A percentile compares a stretch with the other conserved stretches of the same genome.
Evolutionary conservation across 345 rosid genomes (phyloP).

Genomic region (Gossypium longicalyx): DNA sequence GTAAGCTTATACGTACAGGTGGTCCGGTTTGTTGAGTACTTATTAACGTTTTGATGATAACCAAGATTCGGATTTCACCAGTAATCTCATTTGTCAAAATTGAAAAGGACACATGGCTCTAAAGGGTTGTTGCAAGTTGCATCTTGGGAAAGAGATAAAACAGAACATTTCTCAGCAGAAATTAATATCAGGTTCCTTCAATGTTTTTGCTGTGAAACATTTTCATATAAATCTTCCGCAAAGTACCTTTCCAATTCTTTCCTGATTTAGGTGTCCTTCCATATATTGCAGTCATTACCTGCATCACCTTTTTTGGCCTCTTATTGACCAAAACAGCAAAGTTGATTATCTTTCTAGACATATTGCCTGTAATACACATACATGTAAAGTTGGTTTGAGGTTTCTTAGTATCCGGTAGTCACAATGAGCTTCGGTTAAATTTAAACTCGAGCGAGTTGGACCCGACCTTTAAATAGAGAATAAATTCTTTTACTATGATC

Average conservation of each 20-base stretch:
- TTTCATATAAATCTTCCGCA: neutral
- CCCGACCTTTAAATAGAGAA: too few species aligned
- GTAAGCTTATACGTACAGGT: neutral
- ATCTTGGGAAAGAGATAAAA: neutral
- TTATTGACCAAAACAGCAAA: neutral
- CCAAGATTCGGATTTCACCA: too few species aligned
- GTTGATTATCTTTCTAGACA: neutral
- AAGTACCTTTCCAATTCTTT: neutral
- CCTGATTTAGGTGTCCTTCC: neutral
- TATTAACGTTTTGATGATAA: too few species aligned
- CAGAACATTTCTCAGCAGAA: neutral
- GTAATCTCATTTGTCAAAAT: too few species aligned
- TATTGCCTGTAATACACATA: too few species aligned
- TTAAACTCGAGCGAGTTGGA: too few species aligned
- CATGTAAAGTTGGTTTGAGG: too few species aligned
- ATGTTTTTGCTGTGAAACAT: neutral
- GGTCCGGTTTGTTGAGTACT: too few species aligned
- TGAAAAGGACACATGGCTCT: neutral
- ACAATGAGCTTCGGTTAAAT: too few species aligned
- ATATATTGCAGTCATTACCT: neutral
- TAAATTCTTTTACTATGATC: too few species aligned
- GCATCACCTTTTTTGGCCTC: neutral
- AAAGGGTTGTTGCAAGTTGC: neutral
- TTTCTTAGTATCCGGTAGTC: too few species aligned
- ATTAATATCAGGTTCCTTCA: neutral